phyloP scores from a whole-genome alignment of 1,284 basidiomycete genomes.

The Cutaneotrichosporon cutaneum region DNA sequence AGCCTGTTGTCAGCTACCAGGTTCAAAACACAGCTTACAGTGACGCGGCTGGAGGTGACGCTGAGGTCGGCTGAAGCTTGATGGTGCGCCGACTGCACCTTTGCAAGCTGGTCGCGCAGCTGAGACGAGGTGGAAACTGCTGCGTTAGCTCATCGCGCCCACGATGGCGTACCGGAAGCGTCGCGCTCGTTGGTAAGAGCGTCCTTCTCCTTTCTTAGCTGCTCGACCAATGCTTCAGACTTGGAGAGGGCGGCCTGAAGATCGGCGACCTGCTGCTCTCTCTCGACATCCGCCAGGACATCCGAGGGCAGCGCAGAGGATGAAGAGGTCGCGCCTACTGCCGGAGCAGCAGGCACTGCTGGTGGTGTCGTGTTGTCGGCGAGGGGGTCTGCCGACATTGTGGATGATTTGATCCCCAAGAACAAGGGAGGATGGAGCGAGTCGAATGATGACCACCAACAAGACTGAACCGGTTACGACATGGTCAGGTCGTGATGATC shows the following conservation, averaged over 20 bases:
- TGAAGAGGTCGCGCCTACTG: slow-evolving; percentile 6
- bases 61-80: slow-evolving; percentile 37
- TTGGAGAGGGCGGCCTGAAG: slow-evolving; percentile 35
- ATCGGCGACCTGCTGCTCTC: slow-evolving; percentile 48
- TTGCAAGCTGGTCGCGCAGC: slow-evolving; percentile 41
- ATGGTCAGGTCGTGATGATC: not conserved
- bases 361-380: slow-evolving; percentile 1
- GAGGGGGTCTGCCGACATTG: slow-evolving; percentile 21
- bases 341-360: not conserved
- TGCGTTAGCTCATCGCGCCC: not conserved
- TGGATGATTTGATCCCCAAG: slow-evolving; percentile 7
- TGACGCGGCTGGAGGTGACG: slow-evolving; percentile 39
- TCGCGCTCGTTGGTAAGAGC: slow-evolving; percentile 33
- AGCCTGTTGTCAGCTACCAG: slow-evolving; percentile 26
- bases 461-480: not conserved
- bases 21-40: slow-evolving; percentile 31
- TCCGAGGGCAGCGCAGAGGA: slow-evolving; percentile 24
- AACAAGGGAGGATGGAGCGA: not conserved
- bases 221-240: slow-evolving; percentile 38
- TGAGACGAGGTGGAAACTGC: slow-evolving; percentile 42
- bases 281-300: slow-evolving; percentile 48
- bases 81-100: slow-evolving; percentile 39
- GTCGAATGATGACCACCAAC: not conserved
- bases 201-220: slow-evolving; percentile 36
- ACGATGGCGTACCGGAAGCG: slow-evolving; percentile 35